Conservation (phyloP, 73 alveolate genomes). For the Tetrahymena borealis region DNA sequence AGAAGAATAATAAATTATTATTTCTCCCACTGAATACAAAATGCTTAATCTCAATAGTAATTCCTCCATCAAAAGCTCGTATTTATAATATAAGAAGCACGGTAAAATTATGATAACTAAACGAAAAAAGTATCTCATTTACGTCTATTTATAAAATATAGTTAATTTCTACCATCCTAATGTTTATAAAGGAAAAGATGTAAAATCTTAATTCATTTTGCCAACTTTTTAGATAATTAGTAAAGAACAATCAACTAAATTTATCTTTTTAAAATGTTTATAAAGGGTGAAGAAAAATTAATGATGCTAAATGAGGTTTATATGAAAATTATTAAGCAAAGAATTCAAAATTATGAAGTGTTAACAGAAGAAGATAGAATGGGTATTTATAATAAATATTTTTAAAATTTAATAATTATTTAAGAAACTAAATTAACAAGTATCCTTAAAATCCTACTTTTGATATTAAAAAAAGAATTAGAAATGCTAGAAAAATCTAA, state of each 20-base stretch:
- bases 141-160: background rate
- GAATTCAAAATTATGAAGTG: background rate
- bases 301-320: background rate
- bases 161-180: background rate
- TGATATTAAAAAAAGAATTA: background rate
- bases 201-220: too few relatives aligned
- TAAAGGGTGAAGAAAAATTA: background rate
- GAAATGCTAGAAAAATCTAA: slow-evolving; percentile 1
- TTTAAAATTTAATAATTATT: background rate
- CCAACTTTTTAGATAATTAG: background rate
- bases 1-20: background rate
- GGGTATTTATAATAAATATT: background rate
- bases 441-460: too few relatives aligned
- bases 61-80: background rate
- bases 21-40: background rate
- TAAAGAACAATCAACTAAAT: background rate
- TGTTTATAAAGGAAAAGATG: background rate
- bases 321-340: background rate
- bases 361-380: background rate
- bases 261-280: too few relatives aligned
- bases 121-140: background rate
- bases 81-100: background rate
- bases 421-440: too few relatives aligned
- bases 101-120: background rate
- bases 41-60: background rate